A percentile compares a stretch with the other conserved stretches of the same genome.
phyloP scores from a whole-genome alignment of 805 yeast species.

The Blastobotrys parvus region DNA sequence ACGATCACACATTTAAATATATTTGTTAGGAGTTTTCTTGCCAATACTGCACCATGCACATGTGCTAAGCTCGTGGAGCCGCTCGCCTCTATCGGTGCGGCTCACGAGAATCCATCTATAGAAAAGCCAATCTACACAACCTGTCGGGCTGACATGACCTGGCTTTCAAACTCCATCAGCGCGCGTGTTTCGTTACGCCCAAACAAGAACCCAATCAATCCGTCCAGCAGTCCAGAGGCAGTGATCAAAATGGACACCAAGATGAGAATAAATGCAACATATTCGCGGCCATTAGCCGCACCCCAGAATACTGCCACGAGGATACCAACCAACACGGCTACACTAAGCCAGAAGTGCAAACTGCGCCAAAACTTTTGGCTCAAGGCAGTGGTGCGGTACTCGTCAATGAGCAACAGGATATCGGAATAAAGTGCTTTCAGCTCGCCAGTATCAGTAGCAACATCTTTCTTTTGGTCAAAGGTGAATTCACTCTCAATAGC shows the following conservation, averaged over 20 bases:
- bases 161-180: slow-evolving; percentile 61
- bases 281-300: slow-evolving; percentile 40
- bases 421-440: slow-evolving; percentile 35
- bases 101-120: too few species aligned
- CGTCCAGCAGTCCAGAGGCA: slow-evolving; percentile 63
- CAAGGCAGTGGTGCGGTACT: slow-evolving; percentile 44
- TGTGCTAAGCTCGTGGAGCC: too few species aligned
- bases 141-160: slow-evolving; percentile 38
- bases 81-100: too few species aligned
- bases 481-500: slow-evolving; percentile 35
- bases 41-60: too few species aligned
- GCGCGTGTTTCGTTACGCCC: slow-evolving; percentile 78
- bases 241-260: slow-evolving; percentile 47
- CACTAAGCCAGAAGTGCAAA: slow-evolving; percentile 51
- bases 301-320: slow-evolving; percentile 53
- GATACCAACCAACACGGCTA: slow-evolving; percentile 44
- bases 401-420: slow-evolving; percentile 38
- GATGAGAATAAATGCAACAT: slow-evolving; percentile 62
- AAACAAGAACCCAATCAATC: slow-evolving; percentile 68
- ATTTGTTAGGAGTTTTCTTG: too few species aligned
- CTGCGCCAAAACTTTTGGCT: slow-evolving; percentile 61
- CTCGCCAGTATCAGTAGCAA: background rate
- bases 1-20: too few species aligned
- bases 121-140: too few species aligned
- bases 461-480: slow-evolving; percentile 1